These are phyloP conservation scores for Cyberlindnera mississippiensis DNA, from an alignment of 805 yeast genomes.

Conservation along the genomic window DNA sequence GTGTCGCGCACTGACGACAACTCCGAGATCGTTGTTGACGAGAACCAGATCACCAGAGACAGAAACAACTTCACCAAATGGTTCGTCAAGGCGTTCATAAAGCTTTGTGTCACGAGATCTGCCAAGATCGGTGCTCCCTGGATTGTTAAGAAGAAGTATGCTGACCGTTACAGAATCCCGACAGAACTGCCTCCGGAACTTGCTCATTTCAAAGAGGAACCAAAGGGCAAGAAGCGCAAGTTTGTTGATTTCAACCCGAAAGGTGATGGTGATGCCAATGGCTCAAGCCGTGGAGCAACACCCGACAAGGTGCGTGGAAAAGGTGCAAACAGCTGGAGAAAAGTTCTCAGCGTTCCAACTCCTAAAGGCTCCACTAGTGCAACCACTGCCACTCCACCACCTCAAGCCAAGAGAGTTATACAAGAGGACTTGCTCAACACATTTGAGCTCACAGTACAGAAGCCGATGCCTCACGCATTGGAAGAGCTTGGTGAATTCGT, in stretches of 20 bases:
- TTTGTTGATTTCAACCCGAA: constrained; percentile 10
- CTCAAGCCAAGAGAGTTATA: constrained; percentile 18
- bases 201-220: constrained; percentile 28
- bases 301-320: constrained; percentile 10
- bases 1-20: constrained; percentile 53
- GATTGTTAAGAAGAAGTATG: constrained; percentile 81
- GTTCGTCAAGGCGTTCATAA: constrained; percentile 86
- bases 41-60: constrained; percentile 72
- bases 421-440: constrained; percentile 23
- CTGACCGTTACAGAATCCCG: constrained; percentile 62
- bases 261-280: constrained; percentile 1
- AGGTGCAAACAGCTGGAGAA: constrained; percentile 3
- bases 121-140: constrained; percentile 92
- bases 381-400: constrained; percentile 9
- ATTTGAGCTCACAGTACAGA: constrained; percentile 14
- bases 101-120: constrained; percentile 58
- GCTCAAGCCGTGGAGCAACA: constrained; percentile 7
- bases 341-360: constrained; percentile 2
- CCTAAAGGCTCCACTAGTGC: not conserved
- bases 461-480: constrained; percentile 22
- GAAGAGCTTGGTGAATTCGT: constrained; percentile 18
- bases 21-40: constrained; percentile 67
- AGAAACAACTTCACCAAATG: constrained; percentile 86
- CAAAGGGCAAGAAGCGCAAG: constrained; percentile 17
- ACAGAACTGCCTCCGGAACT: constrained; percentile 55